Conservation (phyloP, 768 basidiomycete species). For the Lanmaoa pseudosensibilis region DNA sequence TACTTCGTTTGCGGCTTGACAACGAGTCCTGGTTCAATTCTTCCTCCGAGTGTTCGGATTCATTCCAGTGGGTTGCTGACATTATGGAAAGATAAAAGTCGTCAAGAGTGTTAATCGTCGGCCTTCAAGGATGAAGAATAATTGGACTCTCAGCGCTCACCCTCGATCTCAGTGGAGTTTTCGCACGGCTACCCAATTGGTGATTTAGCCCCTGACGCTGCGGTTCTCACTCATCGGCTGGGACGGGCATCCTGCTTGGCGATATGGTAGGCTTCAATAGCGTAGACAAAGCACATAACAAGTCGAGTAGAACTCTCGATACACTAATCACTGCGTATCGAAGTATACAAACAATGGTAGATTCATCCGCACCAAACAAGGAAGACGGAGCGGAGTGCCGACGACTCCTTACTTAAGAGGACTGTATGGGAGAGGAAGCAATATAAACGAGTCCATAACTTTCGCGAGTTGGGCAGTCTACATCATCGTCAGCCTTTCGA, state of each 20-base stretch:
- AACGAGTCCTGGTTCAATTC: slow-evolving; percentile 45
- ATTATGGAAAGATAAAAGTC: slow-evolving; percentile 15
- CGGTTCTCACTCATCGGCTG: not conserved
- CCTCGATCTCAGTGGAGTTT: slow-evolving; percentile 7
- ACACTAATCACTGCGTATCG: not conserved
- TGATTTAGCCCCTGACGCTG: slow-evolving; percentile 11
- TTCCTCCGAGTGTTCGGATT: slow-evolving; percentile 63
- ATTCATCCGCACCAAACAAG: not conserved
- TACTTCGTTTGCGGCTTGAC: slow-evolving; percentile 58
- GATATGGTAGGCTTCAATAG: not conserved
- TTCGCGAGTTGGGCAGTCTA: slow-evolving; percentile 89
- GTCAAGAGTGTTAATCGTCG: slow-evolving; percentile 1
- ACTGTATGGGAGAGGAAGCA: slow-evolving; percentile 78
- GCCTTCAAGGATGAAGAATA: slow-evolving; percentile 5
- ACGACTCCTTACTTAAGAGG: slow-evolving; percentile 64
- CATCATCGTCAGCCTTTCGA: slow-evolving; percentile 2
- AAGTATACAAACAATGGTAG: not conserved
- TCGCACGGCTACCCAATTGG: slow-evolving; percentile 18
- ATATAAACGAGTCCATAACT: slow-evolving; percentile 84
- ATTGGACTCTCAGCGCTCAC: not conserved
- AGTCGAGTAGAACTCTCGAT: not conserved
- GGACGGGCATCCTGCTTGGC: no score
- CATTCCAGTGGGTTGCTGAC: slow-evolving; percentile 46
- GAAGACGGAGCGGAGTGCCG: not conserved
- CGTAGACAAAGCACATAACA: not conserved